Evolutionary conservation across 345 rosid genomes (phyloP), one percentile per base, ranked within the genome.

Genomic region (Euphorbia pulcherrima): DNA sequence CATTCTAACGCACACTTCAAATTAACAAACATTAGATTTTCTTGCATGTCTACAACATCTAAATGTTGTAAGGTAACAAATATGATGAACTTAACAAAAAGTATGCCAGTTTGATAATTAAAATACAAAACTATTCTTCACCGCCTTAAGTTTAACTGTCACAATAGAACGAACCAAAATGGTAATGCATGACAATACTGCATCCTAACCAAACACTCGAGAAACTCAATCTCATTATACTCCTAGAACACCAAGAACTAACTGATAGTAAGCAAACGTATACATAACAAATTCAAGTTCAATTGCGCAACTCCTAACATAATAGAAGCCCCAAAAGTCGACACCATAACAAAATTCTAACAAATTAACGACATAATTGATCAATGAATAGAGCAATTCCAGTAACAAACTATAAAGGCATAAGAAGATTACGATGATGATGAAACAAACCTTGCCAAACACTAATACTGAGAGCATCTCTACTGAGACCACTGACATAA

Each of bases 391-490:
- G 8, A 37, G 33, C 14, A 44, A 47, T 5, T 33, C 4, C 23
- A 20, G 1, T 12, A 4, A 20, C 59, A 21, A 30, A 37, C 39
- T 41, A 11, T 13, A 44, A 8, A 53, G 5, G 10, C 3, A 33
- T 3, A 33, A 33, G 37, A 33, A 2, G 37, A 33, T 33, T 7
- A 33, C 7, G 37, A 54, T 9, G 7, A 64, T 54, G 50, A 5
- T 20, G 40, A 48, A 1, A 28, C 70, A 40, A 27, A 94, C 99
- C 99, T 84, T 72, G 79, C 99, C 99, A 94, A 58, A 94, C 99
- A 75, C 99, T 89, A 82, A 94, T 94, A 75, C 89, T 88, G 75
- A 94, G 97, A 68, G 97, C 97, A 77, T 94, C 97, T 76, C 89
- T 94, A 67, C 70, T 91, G 77, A 94, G 89, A 5, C 97, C 99